These are phyloP conservation scores for Amanita jacksonii DNA, from an alignment of 768 basidiomycete genomes.

Conservation along the genomic window DNA sequence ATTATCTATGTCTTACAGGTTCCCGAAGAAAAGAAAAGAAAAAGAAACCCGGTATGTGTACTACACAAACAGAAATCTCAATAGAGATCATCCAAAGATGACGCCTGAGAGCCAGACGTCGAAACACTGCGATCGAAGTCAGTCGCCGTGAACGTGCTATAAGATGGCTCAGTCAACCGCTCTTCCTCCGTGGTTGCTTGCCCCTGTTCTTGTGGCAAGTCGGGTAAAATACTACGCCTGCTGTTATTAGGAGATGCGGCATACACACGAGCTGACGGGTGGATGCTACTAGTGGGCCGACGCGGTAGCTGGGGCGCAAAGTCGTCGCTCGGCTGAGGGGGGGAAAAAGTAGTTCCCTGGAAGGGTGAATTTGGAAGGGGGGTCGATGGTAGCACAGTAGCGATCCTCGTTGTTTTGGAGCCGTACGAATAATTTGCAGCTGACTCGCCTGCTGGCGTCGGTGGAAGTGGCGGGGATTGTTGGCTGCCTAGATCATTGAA, in stretches of 20 bases:
- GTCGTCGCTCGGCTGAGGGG: slow-evolving; percentile 28
- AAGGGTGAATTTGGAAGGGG: slow-evolving; percentile 10
- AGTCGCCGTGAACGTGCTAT: no score
- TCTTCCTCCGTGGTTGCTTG: not conserved
- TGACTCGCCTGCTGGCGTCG: slow-evolving; percentile 59
- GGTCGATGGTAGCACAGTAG: slow-evolving; percentile 34
- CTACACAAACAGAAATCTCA: not conserved
- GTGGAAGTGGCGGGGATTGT: slow-evolving; percentile 62
- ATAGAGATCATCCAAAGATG: slow-evolving; percentile 3
- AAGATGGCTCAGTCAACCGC: not conserved
- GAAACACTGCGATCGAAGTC: no score
- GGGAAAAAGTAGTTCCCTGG: not conserved
- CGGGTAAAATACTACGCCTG: not conserved
- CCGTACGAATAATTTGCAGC: slow-evolving; percentile 52
- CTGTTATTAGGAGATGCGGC: slow-evolving; percentile 32
- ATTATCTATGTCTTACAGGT: no score
- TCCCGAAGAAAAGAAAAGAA: no score
- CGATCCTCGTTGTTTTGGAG: slow-evolving; percentile 59
- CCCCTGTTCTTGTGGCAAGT: not conserved
- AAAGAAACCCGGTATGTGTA: not conserved
- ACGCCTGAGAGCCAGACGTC: not conserved
- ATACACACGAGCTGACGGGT: slow-evolving; percentile 58
- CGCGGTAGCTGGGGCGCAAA: slow-evolving; percentile 64
- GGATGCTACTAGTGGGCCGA: slow-evolving; percentile 66
- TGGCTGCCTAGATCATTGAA: slow-evolving; percentile 49